Evolutionary conservation across 805 yeast genomes (phyloP).

Genomic region (Lipomyces starkeyi): DNA sequence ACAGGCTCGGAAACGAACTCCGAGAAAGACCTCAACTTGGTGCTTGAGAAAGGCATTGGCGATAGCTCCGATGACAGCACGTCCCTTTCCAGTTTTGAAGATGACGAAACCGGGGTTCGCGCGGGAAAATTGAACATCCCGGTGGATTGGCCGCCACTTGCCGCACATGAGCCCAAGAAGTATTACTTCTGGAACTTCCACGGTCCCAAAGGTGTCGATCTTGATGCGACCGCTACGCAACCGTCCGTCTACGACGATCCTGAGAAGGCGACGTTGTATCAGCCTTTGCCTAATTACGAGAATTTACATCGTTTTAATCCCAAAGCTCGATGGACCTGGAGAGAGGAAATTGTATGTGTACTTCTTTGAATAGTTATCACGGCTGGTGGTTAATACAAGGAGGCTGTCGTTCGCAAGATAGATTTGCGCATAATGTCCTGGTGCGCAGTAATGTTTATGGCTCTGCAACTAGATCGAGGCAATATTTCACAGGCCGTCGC

Average conservation of each 20-base stretch:
- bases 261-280: slow-evolving; percentile 14
- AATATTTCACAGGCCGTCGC: slow-evolving; percentile 62
- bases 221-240: slow-evolving; percentile 28
- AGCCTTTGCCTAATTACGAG: slow-evolving; percentile 30
- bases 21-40: neutral
- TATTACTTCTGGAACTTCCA: slow-evolving; percentile 30
- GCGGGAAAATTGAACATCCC: slow-evolving; percentile 27
- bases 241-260: slow-evolving; percentile 38
- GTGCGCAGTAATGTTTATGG: slow-evolving; percentile 62
- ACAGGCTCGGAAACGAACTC: neutral
- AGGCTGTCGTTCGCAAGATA: slow-evolving; percentile 54
- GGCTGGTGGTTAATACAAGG: neutral
- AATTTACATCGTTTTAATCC: slow-evolving; percentile 59
- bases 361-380: neutral
- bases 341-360: slow-evolving; percentile 57
- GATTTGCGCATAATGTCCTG: slow-evolving; percentile 60
- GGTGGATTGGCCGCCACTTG: slow-evolving; percentile 33
- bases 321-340: slow-evolving; percentile 57
- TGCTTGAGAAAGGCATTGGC: neutral
- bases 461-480: slow-evolving; percentile 61
- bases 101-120: slow-evolving; percentile 15
- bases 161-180: slow-evolving; percentile 19
- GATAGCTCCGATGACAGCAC: slow-evolving; percentile 1
- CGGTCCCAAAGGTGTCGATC: slow-evolving; percentile 17
- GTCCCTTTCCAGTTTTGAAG: slow-evolving; percentile 15